Conservation (phyloP, 2,329 filamentous ascomycete genomes). For the Aspergillaceae sp. region DNA sequence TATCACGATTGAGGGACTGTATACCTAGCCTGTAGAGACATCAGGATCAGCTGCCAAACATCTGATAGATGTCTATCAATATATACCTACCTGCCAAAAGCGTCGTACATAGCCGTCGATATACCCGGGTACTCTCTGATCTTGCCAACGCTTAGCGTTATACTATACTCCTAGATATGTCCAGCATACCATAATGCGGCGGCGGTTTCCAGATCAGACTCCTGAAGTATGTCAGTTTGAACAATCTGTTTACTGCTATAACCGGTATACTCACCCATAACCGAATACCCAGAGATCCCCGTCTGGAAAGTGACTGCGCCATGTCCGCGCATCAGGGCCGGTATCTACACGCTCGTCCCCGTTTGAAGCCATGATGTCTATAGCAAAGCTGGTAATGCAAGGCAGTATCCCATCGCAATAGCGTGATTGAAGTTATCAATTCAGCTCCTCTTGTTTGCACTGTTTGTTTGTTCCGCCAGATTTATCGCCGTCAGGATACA, state of each 20-base stretch:
- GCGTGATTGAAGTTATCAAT: no score
- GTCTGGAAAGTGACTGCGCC: constrained; percentile 35
- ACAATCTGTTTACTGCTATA: no score
- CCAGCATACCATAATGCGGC: constrained; percentile 72
- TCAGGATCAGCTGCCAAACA: background rate
- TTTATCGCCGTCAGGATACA: no score
- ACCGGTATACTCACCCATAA: constrained; percentile 60
- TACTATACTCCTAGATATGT: background rate
- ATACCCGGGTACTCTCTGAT: constrained; percentile 77
- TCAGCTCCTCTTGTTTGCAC: constrained; percentile 4
- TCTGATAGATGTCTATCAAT: no score
- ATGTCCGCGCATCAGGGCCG: constrained; percentile 25
- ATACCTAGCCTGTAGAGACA: constrained; percentile 23
- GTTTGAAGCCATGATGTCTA: background rate
- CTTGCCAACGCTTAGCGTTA: constrained; percentile 38
- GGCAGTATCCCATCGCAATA: no score
- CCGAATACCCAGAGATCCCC: constrained; percentile 93
- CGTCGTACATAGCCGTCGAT: constrained; percentile 88
- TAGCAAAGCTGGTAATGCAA: background rate
- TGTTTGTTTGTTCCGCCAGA: constrained; percentile 3
- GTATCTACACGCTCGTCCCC: background rate
- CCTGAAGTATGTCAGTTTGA: constrained; percentile 39
- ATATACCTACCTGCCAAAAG: constrained; percentile 82
- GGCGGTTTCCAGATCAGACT: constrained; percentile 98
- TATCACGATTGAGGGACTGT: constrained; percentile 4